Conservation (phyloP, 805 yeast species). For the Yarrowia sp. region DNA sequence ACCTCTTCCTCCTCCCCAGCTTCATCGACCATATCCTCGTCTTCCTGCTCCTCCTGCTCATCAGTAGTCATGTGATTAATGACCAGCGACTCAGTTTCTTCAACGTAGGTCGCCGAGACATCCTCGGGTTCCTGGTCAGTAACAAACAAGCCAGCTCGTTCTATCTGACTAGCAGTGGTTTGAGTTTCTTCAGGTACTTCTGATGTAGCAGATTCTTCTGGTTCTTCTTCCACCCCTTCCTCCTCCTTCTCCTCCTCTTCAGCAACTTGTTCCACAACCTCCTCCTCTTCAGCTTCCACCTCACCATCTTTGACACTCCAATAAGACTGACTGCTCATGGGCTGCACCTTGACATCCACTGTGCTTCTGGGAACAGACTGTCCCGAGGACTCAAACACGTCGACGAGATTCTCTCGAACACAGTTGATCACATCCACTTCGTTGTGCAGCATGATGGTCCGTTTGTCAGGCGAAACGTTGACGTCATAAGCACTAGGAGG, state of each 20-base stretch:
- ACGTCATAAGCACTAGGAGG: slow-evolving; percentile 65
- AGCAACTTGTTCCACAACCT: background rate
- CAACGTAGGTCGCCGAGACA: slow-evolving; percentile 14
- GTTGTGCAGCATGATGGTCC: slow-evolving; percentile 69
- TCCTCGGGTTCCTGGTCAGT: background rate
- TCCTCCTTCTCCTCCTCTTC: background rate
- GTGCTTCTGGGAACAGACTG: slow-evolving; percentile 52
- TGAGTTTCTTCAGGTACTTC: background rate
- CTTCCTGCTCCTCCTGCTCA: slow-evolving; percentile 38
- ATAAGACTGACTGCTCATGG: slow-evolving; percentile 24
- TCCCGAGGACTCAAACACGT: slow-evolving; percentile 55
- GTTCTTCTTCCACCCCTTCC: background rate
- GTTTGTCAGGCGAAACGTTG: slow-evolving; percentile 91
- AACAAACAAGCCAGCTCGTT: slow-evolving; percentile 8
- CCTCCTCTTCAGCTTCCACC: background rate
- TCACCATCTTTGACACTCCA: background rate
- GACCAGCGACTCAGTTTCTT: slow-evolving; percentile 11
- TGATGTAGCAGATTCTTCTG: background rate
- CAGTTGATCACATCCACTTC: slow-evolving; percentile 66
- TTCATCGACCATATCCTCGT: slow-evolving; percentile 42
- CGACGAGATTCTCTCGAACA: slow-evolving; percentile 58
- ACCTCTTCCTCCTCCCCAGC: slow-evolving; percentile 40
- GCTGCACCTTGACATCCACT: slow-evolving; percentile 18
- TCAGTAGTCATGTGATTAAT: slow-evolving; percentile 36
- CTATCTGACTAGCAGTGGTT: background rate